Percentiles rank a stretch among this genome's conserved stretches.
phyloP scores from a whole-genome alignment of 257 asterid species.

The Misopates orontium region DNA sequence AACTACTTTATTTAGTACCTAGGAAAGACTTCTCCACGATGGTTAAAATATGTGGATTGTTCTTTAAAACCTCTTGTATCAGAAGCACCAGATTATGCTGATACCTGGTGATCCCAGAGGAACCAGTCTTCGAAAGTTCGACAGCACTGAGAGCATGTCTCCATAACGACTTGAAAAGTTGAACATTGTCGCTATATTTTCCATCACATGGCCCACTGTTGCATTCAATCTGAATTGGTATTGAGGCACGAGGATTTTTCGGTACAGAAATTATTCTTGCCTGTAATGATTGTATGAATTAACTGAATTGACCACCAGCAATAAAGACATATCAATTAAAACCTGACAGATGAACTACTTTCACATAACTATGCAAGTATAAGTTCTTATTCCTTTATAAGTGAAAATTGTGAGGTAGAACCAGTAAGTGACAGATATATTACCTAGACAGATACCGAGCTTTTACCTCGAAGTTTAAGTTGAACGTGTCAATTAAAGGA shows the following conservation, averaged over 20 bases:
- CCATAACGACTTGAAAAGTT: slow-evolving; percentile 58
- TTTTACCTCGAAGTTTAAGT: slow-evolving; percentile 69
- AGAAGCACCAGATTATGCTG: slow-evolving; percentile 68
- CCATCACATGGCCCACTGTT: slow-evolving; percentile 40
- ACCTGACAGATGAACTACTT: slow-evolving; percentile 3
- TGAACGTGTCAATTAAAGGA: slow-evolving; percentile 74
- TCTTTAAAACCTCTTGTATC: slow-evolving; percentile 70
- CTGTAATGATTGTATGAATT: slow-evolving; percentile 44
- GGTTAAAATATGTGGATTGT: slow-evolving; percentile 60
- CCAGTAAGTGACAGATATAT: too few relatives aligned
- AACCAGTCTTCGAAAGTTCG: slow-evolving; percentile 52
- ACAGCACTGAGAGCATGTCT: slow-evolving; percentile 46
- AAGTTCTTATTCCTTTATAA: slow-evolving; percentile 16
- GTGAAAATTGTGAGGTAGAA: not conserved
- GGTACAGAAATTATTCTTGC: slow-evolving; percentile 71
- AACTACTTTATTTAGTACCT: slow-evolving; percentile 44
- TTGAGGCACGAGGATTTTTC: slow-evolving; percentile 52
- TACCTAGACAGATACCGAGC: too few relatives aligned
- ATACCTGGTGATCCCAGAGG: slow-evolving; percentile 58
- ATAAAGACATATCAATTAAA: not conserved
- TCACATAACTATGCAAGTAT: slow-evolving; percentile 21
- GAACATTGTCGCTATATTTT: slow-evolving; percentile 33
- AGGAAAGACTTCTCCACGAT: slow-evolving; percentile 67
- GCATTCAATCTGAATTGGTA: slow-evolving; percentile 68
- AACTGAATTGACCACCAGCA: slow-evolving; percentile 19